Base-by-base conservation (phyloP, 2,329 filamentous ascomycete species). In the Corinectria fuckeliana region DNA sequence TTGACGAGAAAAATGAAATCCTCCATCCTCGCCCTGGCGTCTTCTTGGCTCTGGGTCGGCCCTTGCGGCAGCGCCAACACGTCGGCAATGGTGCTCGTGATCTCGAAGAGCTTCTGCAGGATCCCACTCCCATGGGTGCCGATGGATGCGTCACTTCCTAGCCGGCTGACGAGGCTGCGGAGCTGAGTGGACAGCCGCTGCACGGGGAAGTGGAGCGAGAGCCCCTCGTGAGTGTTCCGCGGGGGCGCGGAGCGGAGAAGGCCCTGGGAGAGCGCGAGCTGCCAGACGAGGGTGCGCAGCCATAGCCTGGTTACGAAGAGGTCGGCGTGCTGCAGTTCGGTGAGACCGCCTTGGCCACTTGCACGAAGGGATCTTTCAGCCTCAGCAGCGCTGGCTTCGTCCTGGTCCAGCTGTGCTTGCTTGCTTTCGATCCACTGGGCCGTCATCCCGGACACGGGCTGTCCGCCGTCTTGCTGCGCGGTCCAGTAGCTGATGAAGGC, bases 41-140 rank as follows among this genome's bases (percentile, higher is more conserved):
- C 81, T 36, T 81, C 76, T 4, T 79, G 70, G 8, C 66, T 69
- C 54, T 73, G 50, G 21, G 63, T 61, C 0, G 78, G 77, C 0
- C 76, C 77, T 6, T 78, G 76, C 0, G 82, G 81, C 13, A 85
- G 73, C 42, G 83, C 81, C 20, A 86, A 77, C 2, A 87, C 84
- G 62, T 87, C 84, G 8, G 84, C 83, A 44, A 87, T 83, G 2
- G 83, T 86, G 67, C 83, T 85, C 0, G 83, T 82, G 60, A 87
- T 84, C 65, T 87, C 85, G 55, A 87, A 85, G 4, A 87, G 75
- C 68, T 87, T 87, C 60, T 85, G 81, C 51, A 86, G 74, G 54
- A 87, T 84, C 20, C 82, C 82, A 34, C 78, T 82, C 7, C 85
- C 84, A 63, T 87, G 83, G 4, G 84, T 80, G 25, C 80, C 80